Evolutionary conservation across 1,139 yeast genomes (phyloP).

Genomic region (Yamadazyma dendronema): DNA sequence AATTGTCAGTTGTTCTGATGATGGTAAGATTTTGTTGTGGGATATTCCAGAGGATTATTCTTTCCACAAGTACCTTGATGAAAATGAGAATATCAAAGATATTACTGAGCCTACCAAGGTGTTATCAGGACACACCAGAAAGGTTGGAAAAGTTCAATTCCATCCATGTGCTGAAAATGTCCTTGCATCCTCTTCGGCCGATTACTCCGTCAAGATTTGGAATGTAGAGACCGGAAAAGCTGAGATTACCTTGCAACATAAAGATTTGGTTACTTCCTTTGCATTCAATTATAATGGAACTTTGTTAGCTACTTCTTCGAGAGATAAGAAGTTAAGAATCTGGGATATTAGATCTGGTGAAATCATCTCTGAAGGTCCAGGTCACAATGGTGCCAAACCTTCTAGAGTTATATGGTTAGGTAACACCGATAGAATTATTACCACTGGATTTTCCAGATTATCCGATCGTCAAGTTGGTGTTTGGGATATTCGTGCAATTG

Average conservation of each 20-base stretch:
- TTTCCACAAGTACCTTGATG: constrained; percentile 58
- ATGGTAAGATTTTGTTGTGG: constrained; percentile 87
- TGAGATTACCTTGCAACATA: constrained; percentile 73
- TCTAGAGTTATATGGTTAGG: constrained; percentile 91
- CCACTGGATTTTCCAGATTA: constrained; percentile 93
- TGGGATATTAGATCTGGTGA: constrained; percentile 86
- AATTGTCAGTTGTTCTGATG: constrained; percentile 87
- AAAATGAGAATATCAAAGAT: constrained; percentile 65
- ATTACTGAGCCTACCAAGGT: constrained; percentile 63
- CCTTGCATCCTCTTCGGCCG: constrained; percentile 86
- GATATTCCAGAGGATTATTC: constrained; percentile 79
- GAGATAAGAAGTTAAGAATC: constrained; percentile 85
- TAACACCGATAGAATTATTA: constrained; percentile 74
- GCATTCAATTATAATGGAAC: constrained; percentile 89
- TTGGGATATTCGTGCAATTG: constrained; percentile 80
- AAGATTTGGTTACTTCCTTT: constrained; percentile 87
- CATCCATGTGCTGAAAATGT: constrained; percentile 88
- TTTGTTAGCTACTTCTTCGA: constrained; percentile 81
- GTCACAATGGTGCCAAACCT: constrained; percentile 91
- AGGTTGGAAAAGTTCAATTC: constrained; percentile 89
- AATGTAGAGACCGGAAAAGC: constrained; percentile 74
- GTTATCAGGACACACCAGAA: constrained; percentile 83
- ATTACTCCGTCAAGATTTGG: constrained; percentile 90
- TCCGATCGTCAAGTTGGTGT: constrained; percentile 94
- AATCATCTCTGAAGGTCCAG: constrained; percentile 77